Base-by-base conservation (phyloP, 2,329 filamentous ascomycete species). In the Arthrobotrys entomopaga region DNA sequence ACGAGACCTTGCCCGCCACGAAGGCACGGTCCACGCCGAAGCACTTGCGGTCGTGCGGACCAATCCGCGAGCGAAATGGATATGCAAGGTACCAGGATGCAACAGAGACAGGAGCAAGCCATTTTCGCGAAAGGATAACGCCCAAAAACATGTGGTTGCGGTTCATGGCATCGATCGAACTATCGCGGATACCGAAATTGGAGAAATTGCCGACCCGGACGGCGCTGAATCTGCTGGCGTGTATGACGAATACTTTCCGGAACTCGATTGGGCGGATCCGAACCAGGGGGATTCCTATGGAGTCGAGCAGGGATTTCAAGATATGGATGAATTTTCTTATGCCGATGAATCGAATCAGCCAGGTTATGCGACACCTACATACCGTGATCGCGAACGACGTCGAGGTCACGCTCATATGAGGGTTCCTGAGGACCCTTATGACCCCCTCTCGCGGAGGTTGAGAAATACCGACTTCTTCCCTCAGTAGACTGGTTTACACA, bases 91-190 rank as follows among this genome's bases (percentile, higher is more conserved):
- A 5, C 38, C 46, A 11, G 34, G 34, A 6, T 71, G 66, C 11
- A 13, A 16, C 11, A 24, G 66, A 40, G 24, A 20, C 7, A 19
- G 11, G 16, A 24, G 22, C 3, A 2, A 22, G 52, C 59, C 66
- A 15, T 65, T 71, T 34, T 52, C 46, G 1, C 29, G 66, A 15
- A 71, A 46, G 20, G 66, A 71, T 26, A 71, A 71, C 20, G 66
- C 59, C 4, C 38, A 43, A 22, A 58, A 70, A 19, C 65, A 70
- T 46, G 43, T 70, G 20, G 48, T 19, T 15, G 10, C 43, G 2
- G 66, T 71, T 2, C 66, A 71, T 13, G 16, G 20, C 7, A 26
- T 60, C 2, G 20, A 7, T n/a, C 19, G 49, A 15, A 22, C n/a
- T 11, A 53, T 4, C 4, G 48, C 50, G 7, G 50, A 70, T 11